A percentile compares a stretch with the other conserved stretches of the same genome.
These are phyloP conservation scores for Linnemannia hyalina DNA, from an alignment of 192 early-diverging fungal species.

Conservation along the genomic window DNA sequence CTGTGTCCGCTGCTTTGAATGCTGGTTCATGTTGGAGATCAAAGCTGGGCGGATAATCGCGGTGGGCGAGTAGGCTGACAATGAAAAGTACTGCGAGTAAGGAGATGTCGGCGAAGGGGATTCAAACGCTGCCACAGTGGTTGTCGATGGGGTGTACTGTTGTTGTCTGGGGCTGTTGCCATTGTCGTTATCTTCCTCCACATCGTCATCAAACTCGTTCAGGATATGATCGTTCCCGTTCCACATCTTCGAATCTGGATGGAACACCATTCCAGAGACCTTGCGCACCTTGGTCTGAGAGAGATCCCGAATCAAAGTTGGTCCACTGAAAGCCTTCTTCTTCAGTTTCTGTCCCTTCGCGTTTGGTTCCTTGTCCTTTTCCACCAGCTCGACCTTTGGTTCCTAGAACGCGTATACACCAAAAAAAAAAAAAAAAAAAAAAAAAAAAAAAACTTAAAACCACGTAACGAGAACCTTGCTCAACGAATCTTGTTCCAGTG, in stretches of 20 bases:
- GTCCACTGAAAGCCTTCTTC: conserved; percentile 18
- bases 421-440: background rate
- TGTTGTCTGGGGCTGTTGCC: background rate
- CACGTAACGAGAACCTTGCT: background rate
- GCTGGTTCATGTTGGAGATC: conserved; percentile 41
- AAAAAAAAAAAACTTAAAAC: background rate
- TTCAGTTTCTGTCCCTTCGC: background rate
- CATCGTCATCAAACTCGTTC: conserved; percentile 28
- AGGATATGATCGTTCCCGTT: conserved; percentile 34
- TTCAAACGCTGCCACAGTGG: background rate
- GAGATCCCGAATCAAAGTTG: conserved; percentile 39
- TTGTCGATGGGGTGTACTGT: background rate
- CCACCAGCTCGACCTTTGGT: background rate
- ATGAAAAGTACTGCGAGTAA: background rate
- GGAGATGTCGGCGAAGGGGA: background rate
- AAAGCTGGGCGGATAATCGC: conserved; percentile 31
- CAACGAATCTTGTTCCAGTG: background rate
- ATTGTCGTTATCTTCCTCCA: background rate
- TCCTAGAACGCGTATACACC: background rate
- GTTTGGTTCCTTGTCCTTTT: background rate
- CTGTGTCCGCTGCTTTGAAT: conserved; percentile 35
- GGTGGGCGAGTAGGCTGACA: background rate
- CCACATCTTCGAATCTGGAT: conserved; percentile 38
- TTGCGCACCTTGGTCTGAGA: conserved; percentile 29
- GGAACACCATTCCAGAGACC: conserved; percentile 30